These are phyloP conservation scores for Populus tremula DNA, from an alignment of 345 rosid species.

Conservation along the genomic window DNA sequence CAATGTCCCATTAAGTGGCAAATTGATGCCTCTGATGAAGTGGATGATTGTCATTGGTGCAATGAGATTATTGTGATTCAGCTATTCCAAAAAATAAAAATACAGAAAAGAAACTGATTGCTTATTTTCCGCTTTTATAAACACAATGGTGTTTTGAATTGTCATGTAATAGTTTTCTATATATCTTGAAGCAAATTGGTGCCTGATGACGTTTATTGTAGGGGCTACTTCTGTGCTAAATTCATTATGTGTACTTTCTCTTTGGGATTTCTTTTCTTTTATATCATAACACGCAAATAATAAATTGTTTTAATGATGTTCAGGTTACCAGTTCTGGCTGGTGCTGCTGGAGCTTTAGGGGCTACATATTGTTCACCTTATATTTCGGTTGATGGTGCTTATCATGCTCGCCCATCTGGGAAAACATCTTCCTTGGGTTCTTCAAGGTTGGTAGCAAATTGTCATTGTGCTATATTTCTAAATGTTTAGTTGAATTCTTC, in stretches of 20 bases:
- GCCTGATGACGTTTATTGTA: background rate
- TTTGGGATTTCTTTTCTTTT: background rate
- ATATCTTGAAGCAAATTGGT: background rate
- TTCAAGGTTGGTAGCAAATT: slow-evolving; percentile 46
- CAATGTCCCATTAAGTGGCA: background rate
- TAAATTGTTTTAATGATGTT: slow-evolving; percentile 21
- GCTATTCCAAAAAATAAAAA: background rate
- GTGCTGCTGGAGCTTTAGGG: slow-evolving; percentile 79
- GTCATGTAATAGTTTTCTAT: background rate
- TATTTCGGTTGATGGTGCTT: slow-evolving; percentile 65
- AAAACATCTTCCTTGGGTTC: slow-evolving; percentile 55
- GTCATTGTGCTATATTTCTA: background rate
- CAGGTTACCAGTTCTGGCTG: slow-evolving; percentile 87
- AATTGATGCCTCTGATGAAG: background rate
- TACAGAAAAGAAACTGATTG: background rate
- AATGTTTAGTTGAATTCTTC: background rate
- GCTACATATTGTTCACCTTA: slow-evolving; percentile 74
- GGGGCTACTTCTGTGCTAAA: background rate
- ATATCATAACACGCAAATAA: background rate
- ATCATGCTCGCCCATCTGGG: slow-evolving; percentile 53
- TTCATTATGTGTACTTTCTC: background rate
- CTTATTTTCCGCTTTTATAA: background rate
- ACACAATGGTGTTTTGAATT: background rate
- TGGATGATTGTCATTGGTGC: background rate
- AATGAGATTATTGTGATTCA: background rate